A percentile compares a stretch with the other conserved stretches of the same genome.
These are phyloP conservation scores for Clarireedia sp. DNA, from an alignment of 2,329 filamentous ascomycete genomes.

Conservation along the genomic window DNA sequence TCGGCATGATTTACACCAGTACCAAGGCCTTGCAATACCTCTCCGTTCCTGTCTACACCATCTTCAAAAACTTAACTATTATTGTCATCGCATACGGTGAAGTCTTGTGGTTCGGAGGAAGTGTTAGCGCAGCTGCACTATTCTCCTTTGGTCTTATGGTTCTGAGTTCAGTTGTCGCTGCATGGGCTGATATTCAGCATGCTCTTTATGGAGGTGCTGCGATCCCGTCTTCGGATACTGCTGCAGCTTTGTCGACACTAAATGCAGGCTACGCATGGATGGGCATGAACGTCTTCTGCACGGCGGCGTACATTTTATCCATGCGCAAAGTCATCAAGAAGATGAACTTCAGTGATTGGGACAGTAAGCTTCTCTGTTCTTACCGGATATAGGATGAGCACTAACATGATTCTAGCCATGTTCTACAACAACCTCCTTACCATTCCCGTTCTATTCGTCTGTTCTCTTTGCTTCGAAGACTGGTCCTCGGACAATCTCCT, in stretches of 20 bases:
- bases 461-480: constrained; percentile 78
- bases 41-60: constrained; percentile 96
- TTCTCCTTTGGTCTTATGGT: constrained; percentile 97
- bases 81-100: constrained; percentile 98
- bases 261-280: constrained; percentile 98
- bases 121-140: constrained; percentile 76
- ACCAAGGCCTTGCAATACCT: constrained; percentile 94
- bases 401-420: constrained; percentile 62
- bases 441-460: constrained; percentile 79
- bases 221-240: constrained; percentile 44
- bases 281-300: constrained; percentile 93
- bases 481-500: constrained; percentile 81
- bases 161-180: constrained; percentile 84
- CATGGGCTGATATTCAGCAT: constrained; percentile 93
- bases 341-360: constrained; percentile 99
- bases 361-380: constrained; percentile 60
- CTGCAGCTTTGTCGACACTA: constrained; percentile 74
- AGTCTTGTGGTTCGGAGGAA: constrained; percentile 95
- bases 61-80: constrained; percentile 99
- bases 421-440: constrained; percentile 99
- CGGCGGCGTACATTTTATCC: constrained; percentile 76
- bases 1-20: constrained; percentile 98
- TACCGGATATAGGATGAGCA: background rate
- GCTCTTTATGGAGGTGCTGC: constrained; percentile 49
- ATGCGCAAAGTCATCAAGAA: constrained; percentile 99